Conservation (phyloP, 192 early-diverging fungal species). For the Lobosporangium transversale region DNA sequence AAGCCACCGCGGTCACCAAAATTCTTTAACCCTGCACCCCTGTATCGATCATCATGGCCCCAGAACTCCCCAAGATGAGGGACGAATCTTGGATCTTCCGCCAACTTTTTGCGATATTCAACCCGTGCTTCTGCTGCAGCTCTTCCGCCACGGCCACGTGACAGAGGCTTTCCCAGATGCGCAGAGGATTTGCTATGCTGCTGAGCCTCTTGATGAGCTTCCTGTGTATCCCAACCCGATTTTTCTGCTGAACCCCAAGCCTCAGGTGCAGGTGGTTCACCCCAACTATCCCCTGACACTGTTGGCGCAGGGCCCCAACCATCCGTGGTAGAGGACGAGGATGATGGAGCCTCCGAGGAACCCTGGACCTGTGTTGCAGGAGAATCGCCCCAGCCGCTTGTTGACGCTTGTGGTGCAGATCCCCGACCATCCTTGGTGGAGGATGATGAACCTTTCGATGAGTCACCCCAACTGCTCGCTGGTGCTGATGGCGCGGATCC, state of each 20-base stretch:
- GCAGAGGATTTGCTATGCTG: slow-evolving; percentile 19
- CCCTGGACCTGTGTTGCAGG: slow-evolving; percentile 20
- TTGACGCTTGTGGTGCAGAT: too few species aligned
- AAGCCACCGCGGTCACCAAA: slow-evolving; percentile 46
- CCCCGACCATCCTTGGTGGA: too few species aligned
- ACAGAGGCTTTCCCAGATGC: slow-evolving; percentile 24
- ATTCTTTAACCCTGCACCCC: slow-evolving; percentile 60
- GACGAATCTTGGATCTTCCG: slow-evolving; percentile 65
- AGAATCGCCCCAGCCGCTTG: slow-evolving; percentile 27
- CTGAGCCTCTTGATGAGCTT: slow-evolving; percentile 18
- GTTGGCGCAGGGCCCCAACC: too few species aligned
- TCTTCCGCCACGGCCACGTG: slow-evolving; percentile 31
- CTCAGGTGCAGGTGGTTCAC: too few species aligned
- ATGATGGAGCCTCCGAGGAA: too few species aligned
- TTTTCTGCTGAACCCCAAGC: too few species aligned
- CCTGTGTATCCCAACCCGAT: neutral
- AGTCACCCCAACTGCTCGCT: too few species aligned
- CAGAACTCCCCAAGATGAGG: slow-evolving; percentile 67
- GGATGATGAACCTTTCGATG: too few species aligned
- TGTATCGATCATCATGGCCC: slow-evolving; percentile 68
- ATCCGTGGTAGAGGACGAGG: too few species aligned
- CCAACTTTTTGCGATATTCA: slow-evolving; percentile 64
- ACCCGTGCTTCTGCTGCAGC: slow-evolving; percentile 53
- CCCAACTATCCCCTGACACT: too few species aligned
- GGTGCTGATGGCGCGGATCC: too few species aligned